phyloP scores from a whole-genome alignment of 805 yeast species.

The Grigorovia yakushimaensis region DNA sequence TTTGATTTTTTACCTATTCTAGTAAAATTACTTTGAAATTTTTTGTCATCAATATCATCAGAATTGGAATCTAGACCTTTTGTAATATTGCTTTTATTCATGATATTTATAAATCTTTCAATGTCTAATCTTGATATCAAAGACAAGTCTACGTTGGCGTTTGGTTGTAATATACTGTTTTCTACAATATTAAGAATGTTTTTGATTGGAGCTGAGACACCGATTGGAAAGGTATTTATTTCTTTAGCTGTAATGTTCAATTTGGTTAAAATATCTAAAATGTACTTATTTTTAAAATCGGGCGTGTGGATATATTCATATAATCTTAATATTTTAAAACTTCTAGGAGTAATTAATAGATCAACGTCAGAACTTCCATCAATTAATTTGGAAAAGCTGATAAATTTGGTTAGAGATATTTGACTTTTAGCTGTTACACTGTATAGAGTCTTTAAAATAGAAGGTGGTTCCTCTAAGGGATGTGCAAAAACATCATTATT shows the following conservation, averaged over 20 bases:
- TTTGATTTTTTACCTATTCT: background rate
- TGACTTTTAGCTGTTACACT: constrained; percentile 23
- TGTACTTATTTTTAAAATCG: constrained; percentile 39
- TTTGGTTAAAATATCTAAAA: constrained; percentile 54
- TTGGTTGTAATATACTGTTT: constrained; percentile 43
- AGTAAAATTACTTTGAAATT: background rate
- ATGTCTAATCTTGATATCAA: constrained; percentile 65
- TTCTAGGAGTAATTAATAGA: constrained; percentile 53
- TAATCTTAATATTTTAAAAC: constrained; percentile 45
- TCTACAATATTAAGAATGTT: constrained; percentile 49
- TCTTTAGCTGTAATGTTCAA: constrained; percentile 41
- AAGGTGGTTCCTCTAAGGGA: constrained; percentile 29
- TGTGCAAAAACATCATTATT: constrained; percentile 12
- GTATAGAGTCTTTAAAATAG: constrained; percentile 35
- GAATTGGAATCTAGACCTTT: background rate
- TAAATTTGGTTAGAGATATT: constrained; percentile 35
- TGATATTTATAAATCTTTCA: constrained; percentile 11
- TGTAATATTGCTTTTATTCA: background rate
- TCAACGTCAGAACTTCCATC: constrained; percentile 43
- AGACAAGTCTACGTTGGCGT: constrained; percentile 36
- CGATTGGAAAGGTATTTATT: constrained; percentile 65
- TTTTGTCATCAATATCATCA: background rate
- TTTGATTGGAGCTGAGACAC: constrained; percentile 56
- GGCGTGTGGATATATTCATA: constrained; percentile 56
- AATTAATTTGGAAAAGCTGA: constrained; percentile 57